Percentiles rank a stretch among this genome's conserved stretches.
Evolutionary conservation across 2,329 filamentous ascomycete species (phyloP).

Genomic region (Cordyceps javanica): DNA sequence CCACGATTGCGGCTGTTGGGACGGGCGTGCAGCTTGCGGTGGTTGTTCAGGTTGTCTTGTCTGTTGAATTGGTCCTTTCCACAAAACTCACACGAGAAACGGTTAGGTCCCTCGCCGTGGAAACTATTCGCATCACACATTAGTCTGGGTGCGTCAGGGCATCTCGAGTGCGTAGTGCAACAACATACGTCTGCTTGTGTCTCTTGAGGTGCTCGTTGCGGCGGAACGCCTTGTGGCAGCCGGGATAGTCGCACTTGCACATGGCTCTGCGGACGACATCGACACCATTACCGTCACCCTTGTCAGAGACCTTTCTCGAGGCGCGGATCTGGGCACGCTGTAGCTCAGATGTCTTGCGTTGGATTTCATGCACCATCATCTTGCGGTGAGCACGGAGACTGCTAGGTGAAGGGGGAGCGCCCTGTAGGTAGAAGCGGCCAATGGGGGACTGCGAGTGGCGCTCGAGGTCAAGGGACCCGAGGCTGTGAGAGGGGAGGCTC

Average conservation of each 20-base stretch:
- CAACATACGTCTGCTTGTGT: conserved; percentile 45
- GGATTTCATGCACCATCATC: conserved; percentile 35
- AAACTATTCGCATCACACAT: too few relatives aligned
- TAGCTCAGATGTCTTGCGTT: conserved; percentile 38
- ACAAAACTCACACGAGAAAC: conserved; percentile 37
- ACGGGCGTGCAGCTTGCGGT: conserved; percentile 34
- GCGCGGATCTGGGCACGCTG: conserved; percentile 34
- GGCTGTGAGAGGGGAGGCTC: conserved; percentile 23
- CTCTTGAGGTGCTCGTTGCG: conserved; percentile 51
- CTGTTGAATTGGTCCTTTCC: conserved; percentile 36
- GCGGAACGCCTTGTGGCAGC: conserved; percentile 44
- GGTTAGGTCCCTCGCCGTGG: conserved; percentile 33
- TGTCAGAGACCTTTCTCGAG: conserved; percentile 24
- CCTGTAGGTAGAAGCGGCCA: conserved; percentile 25
- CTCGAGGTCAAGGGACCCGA: conserved; percentile 30
- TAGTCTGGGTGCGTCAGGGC: too few relatives aligned
- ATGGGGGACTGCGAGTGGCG: conserved; percentile 31
- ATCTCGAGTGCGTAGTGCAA: neutral
- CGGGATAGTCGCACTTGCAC: conserved; percentile 40
- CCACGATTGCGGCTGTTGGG: conserved; percentile 34
- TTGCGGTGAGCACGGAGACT: conserved; percentile 31
- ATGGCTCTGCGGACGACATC: conserved; percentile 34
- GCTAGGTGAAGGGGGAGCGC: conserved; percentile 27
- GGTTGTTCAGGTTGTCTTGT: conserved; percentile 36
- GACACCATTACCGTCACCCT: conserved; percentile 24